Conservation (phyloP, 805 yeast species). For the Lipomyces spencermartinsiae region DNA sequence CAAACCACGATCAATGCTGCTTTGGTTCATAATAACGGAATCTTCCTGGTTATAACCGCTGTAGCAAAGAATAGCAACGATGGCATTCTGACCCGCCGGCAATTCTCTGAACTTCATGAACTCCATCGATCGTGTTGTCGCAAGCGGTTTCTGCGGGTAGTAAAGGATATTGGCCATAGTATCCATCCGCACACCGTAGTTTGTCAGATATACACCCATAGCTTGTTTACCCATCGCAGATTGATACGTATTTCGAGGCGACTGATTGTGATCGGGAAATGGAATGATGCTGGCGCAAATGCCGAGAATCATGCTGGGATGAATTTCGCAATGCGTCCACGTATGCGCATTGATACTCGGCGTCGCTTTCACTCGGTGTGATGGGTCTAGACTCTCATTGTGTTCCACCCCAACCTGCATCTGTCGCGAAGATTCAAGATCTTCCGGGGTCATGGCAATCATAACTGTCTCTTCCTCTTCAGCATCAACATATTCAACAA, state of each 20-base stretch:
- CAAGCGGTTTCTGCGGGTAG: slow-evolving; percentile 97
- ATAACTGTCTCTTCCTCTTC: slow-evolving; percentile 98
- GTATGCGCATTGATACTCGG: slow-evolving; percentile 71
- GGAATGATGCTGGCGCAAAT: slow-evolving; percentile 99
- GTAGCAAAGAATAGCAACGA: slow-evolving; percentile 97
- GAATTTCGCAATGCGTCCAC: slow-evolving; percentile 98
- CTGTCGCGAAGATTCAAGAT: slow-evolving; percentile 68
- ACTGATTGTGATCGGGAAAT: slow-evolving; percentile 99
- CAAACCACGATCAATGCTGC: slow-evolving; percentile 94
- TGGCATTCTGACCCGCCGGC: slow-evolving; percentile 99
- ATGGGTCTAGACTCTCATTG: slow-evolving; percentile 66
- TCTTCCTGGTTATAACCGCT: slow-evolving; percentile 99
- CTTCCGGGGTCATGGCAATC: slow-evolving; percentile 99
- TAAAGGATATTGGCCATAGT: slow-evolving; percentile 98
- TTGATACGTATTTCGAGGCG: slow-evolving; percentile 99
- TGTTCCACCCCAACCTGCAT: slow-evolving; percentile 51
- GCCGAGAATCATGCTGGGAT: slow-evolving; percentile 98
- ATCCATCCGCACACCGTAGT: slow-evolving; percentile 96
- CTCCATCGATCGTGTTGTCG: slow-evolving; percentile 98
- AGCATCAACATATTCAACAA: slow-evolving; percentile 96
- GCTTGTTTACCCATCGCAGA: slow-evolving; percentile 99
- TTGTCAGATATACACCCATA: slow-evolving; percentile 97
- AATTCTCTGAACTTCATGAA: slow-evolving; percentile 94
- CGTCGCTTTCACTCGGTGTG: slow-evolving; percentile 81
- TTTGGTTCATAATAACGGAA: slow-evolving; percentile 99